Evolutionary conservation across 2,329 filamentous ascomycete species (phyloP).

Genomic region (Venturia oleaginea): DNA sequence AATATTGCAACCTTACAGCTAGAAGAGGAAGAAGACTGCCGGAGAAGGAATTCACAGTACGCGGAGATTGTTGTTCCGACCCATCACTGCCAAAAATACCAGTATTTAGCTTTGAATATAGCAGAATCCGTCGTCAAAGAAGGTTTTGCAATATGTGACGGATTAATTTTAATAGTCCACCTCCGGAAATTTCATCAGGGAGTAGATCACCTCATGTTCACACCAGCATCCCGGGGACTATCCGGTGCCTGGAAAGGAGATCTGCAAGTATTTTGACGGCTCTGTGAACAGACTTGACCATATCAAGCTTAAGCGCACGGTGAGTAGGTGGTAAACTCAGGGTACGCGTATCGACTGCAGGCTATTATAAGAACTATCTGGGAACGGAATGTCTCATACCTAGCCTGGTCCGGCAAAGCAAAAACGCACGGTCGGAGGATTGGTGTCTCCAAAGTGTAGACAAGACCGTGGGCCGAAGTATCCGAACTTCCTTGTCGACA

Average conservation of each 20-base stretch:
- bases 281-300: not conserved
- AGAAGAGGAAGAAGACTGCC: no score
- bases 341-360: not conserved
- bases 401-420: not conserved
- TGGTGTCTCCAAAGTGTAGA: not conserved
- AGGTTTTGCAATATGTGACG: not conserved
- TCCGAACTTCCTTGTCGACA: not conserved
- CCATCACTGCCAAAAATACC: no score
- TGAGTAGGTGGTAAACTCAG: not conserved
- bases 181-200: not conserved
- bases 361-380: not conserved
- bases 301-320: not conserved
- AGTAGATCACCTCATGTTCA: not conserved
- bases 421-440: not conserved
- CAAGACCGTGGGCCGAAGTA: not conserved
- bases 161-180: not conserved
- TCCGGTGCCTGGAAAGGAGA: not conserved
- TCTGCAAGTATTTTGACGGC: not conserved
- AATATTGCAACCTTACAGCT: no score
- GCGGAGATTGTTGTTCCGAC: no score
- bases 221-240: not conserved
- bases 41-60: no score
- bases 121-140: no score
- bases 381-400: not conserved
- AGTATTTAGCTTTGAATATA: no score